Evolutionary conservation across 225 moss, liverwort and hornwort species (phyloP), one percentile per base, ranked within the genome.

Genomic region (Asterella californica): DNA sequence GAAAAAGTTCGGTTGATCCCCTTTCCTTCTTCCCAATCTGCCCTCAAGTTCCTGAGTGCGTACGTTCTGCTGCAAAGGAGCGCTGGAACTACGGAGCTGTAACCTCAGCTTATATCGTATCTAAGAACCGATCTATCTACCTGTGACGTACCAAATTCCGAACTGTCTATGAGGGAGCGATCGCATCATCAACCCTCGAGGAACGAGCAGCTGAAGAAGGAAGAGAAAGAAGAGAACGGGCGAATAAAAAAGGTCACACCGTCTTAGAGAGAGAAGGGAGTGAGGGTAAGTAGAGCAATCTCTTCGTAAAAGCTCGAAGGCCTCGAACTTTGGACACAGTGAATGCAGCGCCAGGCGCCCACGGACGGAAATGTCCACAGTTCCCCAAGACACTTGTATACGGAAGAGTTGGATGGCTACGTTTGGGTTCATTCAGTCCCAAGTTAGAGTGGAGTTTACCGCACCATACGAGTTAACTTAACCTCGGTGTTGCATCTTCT

Each of bases 271-370:
- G 42, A 45, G 69, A 70, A 24, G 69, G 42, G 42, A 67, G n/a
- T 9, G n/a, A 61, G n/a, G 6, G 33, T 32, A 9, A 29, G 34
- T 22, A 42, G 73, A 50, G 47, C 49, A 52, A 73, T 75, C 55
- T 75, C 75, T 57, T 75, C 75, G 75, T 54, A 57, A 75, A 75
- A 57, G 33, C 33, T 75, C 75, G 75, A 75, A 55, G 75, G 54
- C 32, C 29, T 75, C 53, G 47, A 49, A 72, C n/a, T 38, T 10
- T 10, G 70, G 38, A 33, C 4, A 34, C 70, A 37, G 42, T 70
- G 5, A 70, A 22, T 42, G 27, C 72, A 12, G 29, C 48, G 72
- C 48, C 45, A 72, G 12, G 12, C 48, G 27, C 49, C 72, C 49
- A 49, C 47, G 72, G 72, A 72, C 72, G 72, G 72, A 72, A 33